Conservation (phyloP, 129 eudicot genomes). For the Dittrichia graveolens region DNA sequence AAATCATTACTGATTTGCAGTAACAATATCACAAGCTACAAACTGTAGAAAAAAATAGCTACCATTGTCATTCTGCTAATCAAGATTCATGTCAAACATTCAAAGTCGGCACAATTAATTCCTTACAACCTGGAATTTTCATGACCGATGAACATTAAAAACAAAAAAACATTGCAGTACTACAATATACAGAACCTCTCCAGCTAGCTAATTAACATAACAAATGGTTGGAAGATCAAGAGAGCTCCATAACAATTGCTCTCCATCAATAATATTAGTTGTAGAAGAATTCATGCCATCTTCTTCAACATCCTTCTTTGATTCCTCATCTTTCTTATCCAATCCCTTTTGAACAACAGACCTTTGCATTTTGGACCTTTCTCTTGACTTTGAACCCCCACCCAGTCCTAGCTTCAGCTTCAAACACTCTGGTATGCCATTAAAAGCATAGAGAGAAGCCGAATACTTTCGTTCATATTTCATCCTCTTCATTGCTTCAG, state of each 20-base stretch:
- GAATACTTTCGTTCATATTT: slow-evolving; percentile 78
- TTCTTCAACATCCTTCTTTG: slow-evolving; percentile 38
- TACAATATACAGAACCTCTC: slow-evolving; percentile 4
- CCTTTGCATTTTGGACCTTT: slow-evolving; percentile 44
- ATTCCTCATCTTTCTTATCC: slow-evolving; percentile 26
- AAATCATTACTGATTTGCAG: not conserved
- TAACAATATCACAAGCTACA: too few relatives aligned
- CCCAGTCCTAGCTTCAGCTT: slow-evolving; percentile 51
- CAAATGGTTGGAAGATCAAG: slow-evolving; percentile 72
- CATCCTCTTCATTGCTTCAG: slow-evolving; percentile 81
- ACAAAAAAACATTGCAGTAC: slow-evolving; percentile 15
- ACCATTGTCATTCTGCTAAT: not conserved
- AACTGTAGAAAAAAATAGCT: not conserved
- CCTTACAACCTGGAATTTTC: not conserved
- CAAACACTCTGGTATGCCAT: slow-evolving; percentile 75
- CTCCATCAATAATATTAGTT: slow-evolving; percentile 43
- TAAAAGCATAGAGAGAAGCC: slow-evolving; percentile 78
- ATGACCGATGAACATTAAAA: slow-evolving; percentile 17
- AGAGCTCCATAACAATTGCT: slow-evolving; percentile 55
- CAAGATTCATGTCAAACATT: not conserved
- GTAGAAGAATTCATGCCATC: slow-evolving; percentile 26
- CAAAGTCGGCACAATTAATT: not conserved
- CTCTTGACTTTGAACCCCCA: slow-evolving; percentile 31
- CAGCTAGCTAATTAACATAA: slow-evolving; percentile 45
- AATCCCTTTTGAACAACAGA: slow-evolving; percentile 27